Conservation (phyloP, 2,329 filamentous ascomycete genomes). For the Beauveria sp. region DNA sequence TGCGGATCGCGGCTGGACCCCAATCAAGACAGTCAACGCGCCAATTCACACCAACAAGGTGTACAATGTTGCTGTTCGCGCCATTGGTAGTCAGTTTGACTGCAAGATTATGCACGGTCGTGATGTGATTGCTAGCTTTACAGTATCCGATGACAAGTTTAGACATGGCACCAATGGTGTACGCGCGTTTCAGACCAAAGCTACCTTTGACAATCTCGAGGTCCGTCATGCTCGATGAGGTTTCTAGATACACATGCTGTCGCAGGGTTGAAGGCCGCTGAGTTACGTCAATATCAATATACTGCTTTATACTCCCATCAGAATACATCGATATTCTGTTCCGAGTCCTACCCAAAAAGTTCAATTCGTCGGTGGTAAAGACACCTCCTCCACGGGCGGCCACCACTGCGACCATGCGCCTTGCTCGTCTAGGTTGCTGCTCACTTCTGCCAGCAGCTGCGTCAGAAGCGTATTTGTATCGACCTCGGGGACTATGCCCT, state of each 20-base stretch:
- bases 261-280: neutral
- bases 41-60: neutral
- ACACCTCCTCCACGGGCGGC: constrained; percentile 18
- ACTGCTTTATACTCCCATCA: constrained; percentile 9
- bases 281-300: neutral
- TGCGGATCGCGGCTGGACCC: constrained; percentile 3
- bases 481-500: neutral
- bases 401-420: constrained; percentile 22
- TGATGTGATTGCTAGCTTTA: constrained; percentile 3
- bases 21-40: neutral
- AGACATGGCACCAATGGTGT: constrained; percentile 9
- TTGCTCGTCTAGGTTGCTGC: constrained; percentile 20
- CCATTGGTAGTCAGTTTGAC: neutral
- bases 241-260: neutral
- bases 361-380: constrained; percentile 10
- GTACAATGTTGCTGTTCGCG: constrained; percentile 6
- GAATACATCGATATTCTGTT: too few relatives aligned
- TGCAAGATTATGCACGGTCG: neutral
- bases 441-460: constrained; percentile 19
- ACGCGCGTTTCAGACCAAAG: constrained; percentile 1
- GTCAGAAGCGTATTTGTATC: constrained; percentile 18
- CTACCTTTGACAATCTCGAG: constrained; percentile 11
- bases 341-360: neutral
- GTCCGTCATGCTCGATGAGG: neutral
- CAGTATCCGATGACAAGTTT: constrained; percentile 7